Evolutionary conservation across 1,284 basidiomycete genomes (phyloP).

Genomic region (Prillingera fragicola): DNA sequence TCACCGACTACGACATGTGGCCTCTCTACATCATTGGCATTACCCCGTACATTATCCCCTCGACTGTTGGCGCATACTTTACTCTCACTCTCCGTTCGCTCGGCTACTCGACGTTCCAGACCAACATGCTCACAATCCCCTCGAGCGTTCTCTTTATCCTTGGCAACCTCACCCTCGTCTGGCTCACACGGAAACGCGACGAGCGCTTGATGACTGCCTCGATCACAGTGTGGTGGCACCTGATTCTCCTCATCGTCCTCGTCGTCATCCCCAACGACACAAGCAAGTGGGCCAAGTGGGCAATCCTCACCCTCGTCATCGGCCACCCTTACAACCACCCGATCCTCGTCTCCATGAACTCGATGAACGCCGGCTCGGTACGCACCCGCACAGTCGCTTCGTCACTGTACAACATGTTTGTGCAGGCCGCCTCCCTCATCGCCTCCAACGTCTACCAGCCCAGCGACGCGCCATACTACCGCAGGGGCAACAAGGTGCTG

Average conservation of each 20-base stretch:
- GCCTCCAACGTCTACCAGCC: constrained; percentile 37
- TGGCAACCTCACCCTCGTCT: constrained; percentile 33
- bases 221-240: constrained; percentile 25
- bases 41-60: constrained; percentile 16
- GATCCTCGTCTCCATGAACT: constrained; percentile 29
- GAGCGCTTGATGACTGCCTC: constrained; percentile 21
- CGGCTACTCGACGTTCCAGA: constrained; percentile 44
- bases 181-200: constrained; percentile 25
- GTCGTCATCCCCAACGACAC: constrained; percentile 21
- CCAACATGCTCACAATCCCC: constrained; percentile 46
- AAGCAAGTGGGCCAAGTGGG: constrained; percentile 22
- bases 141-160: constrained; percentile 34
- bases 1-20: constrained; percentile 48
- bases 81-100: constrained; percentile 16
- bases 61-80: constrained; percentile 35
- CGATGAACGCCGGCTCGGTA: constrained; percentile 35
- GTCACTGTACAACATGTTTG: constrained; percentile 40
- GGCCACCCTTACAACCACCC: constrained; percentile 27
- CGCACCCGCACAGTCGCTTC: constrained; percentile 37
- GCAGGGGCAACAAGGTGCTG: constrained; percentile 33
- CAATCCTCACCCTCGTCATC: constrained; percentile 15
- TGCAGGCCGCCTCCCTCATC: constrained; percentile 30
- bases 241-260: constrained; percentile 30
- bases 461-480: constrained; percentile 31
- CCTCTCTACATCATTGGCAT: constrained; percentile 45